Evolutionary conservation across 257 asterid genomes (phyloP).

Genomic region (Catharanthus roseus): DNA sequence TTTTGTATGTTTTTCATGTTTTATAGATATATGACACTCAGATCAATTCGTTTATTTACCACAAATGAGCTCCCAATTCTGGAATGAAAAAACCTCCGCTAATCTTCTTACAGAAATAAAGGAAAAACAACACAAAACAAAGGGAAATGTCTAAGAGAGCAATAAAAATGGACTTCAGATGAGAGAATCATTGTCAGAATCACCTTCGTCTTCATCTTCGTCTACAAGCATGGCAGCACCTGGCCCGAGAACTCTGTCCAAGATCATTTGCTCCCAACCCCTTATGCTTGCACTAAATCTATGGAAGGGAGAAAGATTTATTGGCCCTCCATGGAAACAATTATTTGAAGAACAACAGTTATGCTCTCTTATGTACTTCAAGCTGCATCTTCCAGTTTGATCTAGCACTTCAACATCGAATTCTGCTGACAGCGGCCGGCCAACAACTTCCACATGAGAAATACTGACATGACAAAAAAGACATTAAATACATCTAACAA

Average conservation of each 20-base stretch:
- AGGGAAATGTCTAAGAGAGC: not conserved
- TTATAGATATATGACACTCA: too few relatives aligned
- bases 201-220: constrained; percentile 15
- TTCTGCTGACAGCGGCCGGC: constrained; percentile 53
- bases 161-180: constrained; percentile 3
- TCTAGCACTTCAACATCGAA: constrained; percentile 53
- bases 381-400: constrained; percentile 41
- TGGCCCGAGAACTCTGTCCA: constrained; percentile 32
- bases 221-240: constrained; percentile 36
- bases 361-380: constrained; percentile 38
- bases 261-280: constrained; percentile 55
- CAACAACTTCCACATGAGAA: constrained; percentile 54
- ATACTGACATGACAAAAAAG: constrained; percentile 34
- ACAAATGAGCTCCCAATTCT: too few relatives aligned
- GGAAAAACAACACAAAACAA: not conserved
- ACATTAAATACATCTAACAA: not conserved
- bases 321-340: constrained; percentile 26
- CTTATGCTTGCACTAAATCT: constrained; percentile 47
- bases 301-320: constrained; percentile 33
- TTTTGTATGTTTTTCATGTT: too few relatives aligned
- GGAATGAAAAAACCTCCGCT: too few relatives aligned
- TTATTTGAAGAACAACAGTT: constrained; percentile 14
- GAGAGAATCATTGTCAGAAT: constrained; percentile 33
- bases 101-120: too few relatives aligned
- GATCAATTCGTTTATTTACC: too few relatives aligned